Evolutionary conservation across 495 filamentous ascomycete species (phyloP).

Genomic region (Thozetella sp.): DNA sequence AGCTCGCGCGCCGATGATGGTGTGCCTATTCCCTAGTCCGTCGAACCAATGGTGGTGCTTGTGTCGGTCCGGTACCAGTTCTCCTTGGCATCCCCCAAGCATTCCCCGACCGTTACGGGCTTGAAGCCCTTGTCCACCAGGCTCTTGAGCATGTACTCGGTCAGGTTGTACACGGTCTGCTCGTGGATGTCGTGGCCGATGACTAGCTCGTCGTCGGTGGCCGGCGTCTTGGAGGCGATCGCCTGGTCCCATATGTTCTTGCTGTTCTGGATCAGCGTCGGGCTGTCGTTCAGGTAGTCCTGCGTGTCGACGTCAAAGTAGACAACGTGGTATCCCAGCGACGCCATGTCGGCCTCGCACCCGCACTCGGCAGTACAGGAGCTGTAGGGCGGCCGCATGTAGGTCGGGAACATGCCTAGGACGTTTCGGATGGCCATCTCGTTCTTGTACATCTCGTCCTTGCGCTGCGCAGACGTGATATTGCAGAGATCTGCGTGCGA

Average conservation of each 20-base stretch:
- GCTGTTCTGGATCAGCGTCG: slow-evolving; percentile 56
- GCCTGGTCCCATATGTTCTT: slow-evolving; percentile 57
- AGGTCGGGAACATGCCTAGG: slow-evolving; percentile 70
- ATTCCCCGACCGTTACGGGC: slow-evolving; percentile 41
- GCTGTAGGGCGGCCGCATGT: slow-evolving; percentile 75
- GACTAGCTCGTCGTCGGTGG: slow-evolving; percentile 29
- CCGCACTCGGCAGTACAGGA: slow-evolving; percentile 47
- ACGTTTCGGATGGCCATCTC: slow-evolving; percentile 73
- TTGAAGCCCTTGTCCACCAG: slow-evolving; percentile 52
- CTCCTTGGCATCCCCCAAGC: slow-evolving; percentile 30
- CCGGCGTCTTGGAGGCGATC: slow-evolving; percentile 12
- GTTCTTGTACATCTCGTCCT: slow-evolving; percentile 64
- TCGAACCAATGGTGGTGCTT: background rate
- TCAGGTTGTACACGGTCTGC: slow-evolving; percentile 68
- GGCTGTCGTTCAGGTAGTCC: slow-evolving; percentile 61
- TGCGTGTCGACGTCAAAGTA: slow-evolving; percentile 70
- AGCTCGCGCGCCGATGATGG: no score
- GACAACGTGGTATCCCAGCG: slow-evolving; percentile 64
- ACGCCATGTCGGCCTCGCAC: slow-evolving; percentile 52
- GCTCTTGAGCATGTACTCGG: slow-evolving; percentile 62
- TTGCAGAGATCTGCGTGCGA: slow-evolving; percentile 65
- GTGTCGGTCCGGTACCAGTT: slow-evolving; percentile 43
- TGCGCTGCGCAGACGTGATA: slow-evolving; percentile 44
- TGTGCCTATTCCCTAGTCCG: no score
- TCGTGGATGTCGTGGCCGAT: slow-evolving; percentile 67